These are phyloP conservation scores for Eucalyptus tenuipes DNA, from an alignment of 345 rosid species.

Conservation along the genomic window DNA sequence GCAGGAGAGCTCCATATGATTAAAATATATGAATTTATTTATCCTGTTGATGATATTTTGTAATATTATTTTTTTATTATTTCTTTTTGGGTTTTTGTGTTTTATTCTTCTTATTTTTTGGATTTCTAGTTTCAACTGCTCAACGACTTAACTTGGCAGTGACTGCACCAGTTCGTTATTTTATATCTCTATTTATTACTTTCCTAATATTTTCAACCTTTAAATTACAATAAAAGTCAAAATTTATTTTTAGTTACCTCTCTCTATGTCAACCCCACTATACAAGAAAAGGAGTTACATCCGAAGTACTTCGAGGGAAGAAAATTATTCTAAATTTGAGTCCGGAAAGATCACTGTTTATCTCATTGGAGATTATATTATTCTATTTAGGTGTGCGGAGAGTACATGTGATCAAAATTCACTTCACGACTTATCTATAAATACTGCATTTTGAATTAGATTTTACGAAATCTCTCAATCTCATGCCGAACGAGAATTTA, in stretches of 20 bases:
- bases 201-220: not conserved
- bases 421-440: not conserved
- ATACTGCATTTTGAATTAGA: not conserved
- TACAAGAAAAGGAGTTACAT: not conserved
- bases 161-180: not conserved
- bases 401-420: not conserved
- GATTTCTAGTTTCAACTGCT: not conserved
- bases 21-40: not conserved
- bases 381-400: not conserved
- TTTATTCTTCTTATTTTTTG: not conserved
- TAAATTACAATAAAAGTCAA: not conserved
- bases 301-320: fast-evolving
- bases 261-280: not conserved
- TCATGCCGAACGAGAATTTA: not conserved
- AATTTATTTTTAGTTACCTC: not conserved
- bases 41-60: not conserved
- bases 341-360: not conserved
- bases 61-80: not conserved
- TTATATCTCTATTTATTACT: not conserved
- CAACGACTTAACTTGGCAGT: not conserved
- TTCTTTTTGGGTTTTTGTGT: not conserved
- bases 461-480: not conserved
- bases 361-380: not conserved
- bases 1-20: not conserved
- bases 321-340: not conserved